These are phyloP conservation scores for Pezicula radicicola DNA, from an alignment of 2,329 filamentous ascomycete species.

Conservation along the genomic window DNA sequence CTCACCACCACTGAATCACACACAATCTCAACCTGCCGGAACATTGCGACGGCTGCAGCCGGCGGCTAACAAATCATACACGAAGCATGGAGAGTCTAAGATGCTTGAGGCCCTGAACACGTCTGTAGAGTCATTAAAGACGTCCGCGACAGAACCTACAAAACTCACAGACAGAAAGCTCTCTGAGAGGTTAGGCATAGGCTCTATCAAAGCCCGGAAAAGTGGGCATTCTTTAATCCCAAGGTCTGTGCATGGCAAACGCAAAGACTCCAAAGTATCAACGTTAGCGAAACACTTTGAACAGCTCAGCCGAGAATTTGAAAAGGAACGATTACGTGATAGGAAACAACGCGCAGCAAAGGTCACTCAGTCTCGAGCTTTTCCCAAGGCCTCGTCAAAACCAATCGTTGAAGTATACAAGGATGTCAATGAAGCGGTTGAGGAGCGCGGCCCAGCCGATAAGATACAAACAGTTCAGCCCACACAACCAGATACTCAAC, in stretches of 20 bases:
- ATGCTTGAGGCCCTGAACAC: conserved; percentile 9
- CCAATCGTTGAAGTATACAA: conserved; percentile 95
- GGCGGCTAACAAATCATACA: conserved; percentile 13
- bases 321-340: conserved; percentile 83
- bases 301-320: conserved; percentile 89
- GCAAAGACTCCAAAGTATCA: conserved; percentile 75
- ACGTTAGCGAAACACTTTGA: conserved; percentile 95
- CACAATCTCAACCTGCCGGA: conserved; percentile 29
- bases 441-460: conserved; percentile 67
- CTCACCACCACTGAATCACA: conserved; percentile 28
- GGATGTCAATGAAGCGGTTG: conserved; percentile 88
- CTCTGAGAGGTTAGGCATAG: conserved; percentile 67
- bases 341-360: conserved; percentile 77
- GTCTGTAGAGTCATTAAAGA: conserved; percentile 19
- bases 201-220: conserved; percentile 60
- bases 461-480: conserved; percentile 42
- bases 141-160: conserved; percentile 21
- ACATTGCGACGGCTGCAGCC: conserved; percentile 24
- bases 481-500: conserved; percentile 28
- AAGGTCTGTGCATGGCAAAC: conserved; percentile 71
- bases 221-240: conserved; percentile 75
- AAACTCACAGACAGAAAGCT: conserved; percentile 63
- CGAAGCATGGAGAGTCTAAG: conserved; percentile 18
- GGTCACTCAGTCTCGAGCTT: conserved; percentile 71
- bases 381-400: conserved; percentile 88